Evolutionary conservation across 345 rosid species (phyloP), one percentile per base, ranked within the genome.

Genomic region (Clarkia xantiana): DNA sequence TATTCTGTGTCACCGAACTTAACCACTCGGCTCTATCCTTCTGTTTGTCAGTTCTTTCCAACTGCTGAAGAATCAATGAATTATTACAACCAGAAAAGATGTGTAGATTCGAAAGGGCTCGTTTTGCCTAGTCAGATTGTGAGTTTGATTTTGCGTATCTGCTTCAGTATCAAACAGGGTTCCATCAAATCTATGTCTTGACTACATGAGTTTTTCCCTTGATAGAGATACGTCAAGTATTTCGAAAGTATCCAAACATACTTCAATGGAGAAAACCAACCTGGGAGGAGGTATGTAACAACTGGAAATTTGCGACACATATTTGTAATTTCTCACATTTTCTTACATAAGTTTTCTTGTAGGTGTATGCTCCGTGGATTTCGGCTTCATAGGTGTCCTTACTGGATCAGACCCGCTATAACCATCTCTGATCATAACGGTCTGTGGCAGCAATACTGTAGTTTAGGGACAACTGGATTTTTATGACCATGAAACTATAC

Each of bases 71-170:
- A 83, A 62, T 74, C 89, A 49, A 80, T 86, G 54, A 78, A 76
- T 59, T 91, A 71, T 65, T 91, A 74, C 71, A 86, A 91, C 73
- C 89, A 86, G 66, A 91, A 83, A 80, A 72, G 98, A 78, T 90
- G 94, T 61, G 25, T 73, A 7, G 89, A 91, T 70, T 93, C 84
- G 49, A 86, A 81, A 70, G 98, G 93, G 62, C 82, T 90, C 16
- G 86, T 79, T 71, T 79, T 83, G 49, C 98, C 94, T 4, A 90
- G 98, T 76, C 96, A 90, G 69, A 86, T 90, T 68, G 96, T 90
- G 71, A 81, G 94, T 76, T 50, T 44, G 42, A 50, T 41, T 59
- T 53, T 44, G 41, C 16, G 15, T 49, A n/a, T 9, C 63, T 49
- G 50, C 15, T 41, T 57, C 60, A 53, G 48, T 45, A 48, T 63